phyloP scores from a whole-genome alignment of 805 yeast species.

The Grigorovia humatica region DNA sequence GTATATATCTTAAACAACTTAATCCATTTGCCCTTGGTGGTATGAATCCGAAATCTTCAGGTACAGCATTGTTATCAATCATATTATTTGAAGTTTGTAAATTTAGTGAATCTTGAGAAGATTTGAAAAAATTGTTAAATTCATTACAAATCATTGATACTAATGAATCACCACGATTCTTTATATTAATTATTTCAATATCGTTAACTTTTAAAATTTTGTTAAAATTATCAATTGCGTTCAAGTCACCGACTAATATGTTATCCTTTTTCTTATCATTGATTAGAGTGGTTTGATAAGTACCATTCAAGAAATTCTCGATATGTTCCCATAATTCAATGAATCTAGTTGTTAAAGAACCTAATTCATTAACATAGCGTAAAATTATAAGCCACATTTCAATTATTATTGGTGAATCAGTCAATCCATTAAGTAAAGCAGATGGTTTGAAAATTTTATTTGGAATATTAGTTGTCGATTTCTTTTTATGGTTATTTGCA shows the following conservation, averaged over 20 bases:
- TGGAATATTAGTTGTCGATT: not conserved
- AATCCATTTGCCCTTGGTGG: constrained; percentile 60
- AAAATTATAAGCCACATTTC: constrained; percentile 50
- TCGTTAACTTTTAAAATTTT: constrained; percentile 34
- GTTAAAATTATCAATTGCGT: constrained; percentile 25
- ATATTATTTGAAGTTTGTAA: not conserved
- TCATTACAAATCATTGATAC: constrained; percentile 27
- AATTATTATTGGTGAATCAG: constrained; percentile 44
- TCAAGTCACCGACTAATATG: constrained; percentile 20
- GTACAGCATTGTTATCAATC: not conserved
- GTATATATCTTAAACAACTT: constrained; percentile 43
- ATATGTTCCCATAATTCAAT: constrained; percentile 45
- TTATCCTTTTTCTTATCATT: constrained; percentile 32
- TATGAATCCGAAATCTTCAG: constrained; percentile 40
- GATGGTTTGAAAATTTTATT: not conserved
- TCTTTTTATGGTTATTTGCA: not conserved
- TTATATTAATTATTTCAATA: constrained; percentile 29
- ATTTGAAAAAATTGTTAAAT: constrained; percentile 25
- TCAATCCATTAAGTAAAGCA: constrained; percentile 16
- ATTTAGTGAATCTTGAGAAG: constrained; percentile 22
- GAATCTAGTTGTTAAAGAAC: constrained; percentile 31
- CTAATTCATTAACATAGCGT: constrained; percentile 34
- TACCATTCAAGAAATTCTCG: constrained; percentile 43
- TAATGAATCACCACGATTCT: constrained; percentile 31
- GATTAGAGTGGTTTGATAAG: constrained; percentile 33